Evolutionary conservation across 495 filamentous ascomycete species (phyloP), one percentile per base, ranked within the genome.

Genomic region (Lichina pygmaea): DNA sequence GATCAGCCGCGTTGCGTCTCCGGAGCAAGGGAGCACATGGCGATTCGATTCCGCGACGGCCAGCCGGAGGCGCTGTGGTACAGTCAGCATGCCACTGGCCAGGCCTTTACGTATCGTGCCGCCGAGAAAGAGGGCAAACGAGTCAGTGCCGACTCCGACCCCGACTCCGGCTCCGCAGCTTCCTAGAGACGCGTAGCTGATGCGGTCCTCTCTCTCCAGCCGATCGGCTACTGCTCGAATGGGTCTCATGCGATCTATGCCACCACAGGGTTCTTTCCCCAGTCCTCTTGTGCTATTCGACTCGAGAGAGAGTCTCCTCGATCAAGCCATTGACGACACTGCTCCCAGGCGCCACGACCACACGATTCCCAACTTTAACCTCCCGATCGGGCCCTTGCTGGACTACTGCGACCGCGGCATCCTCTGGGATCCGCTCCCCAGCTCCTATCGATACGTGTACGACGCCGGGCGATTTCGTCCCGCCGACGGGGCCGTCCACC

Each of bases 1-100:
- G 24, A 24, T 24, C 24, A 24, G 24, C 24, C 24, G 24, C 24
- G 24, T 24, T 24, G 24, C 24, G 24, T 24, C 24, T 24, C 24
- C 24, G 24, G 24, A 24, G 24, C 24, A 24, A 56, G 67, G 68
- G 73, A 77, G 52, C 73, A 78, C 53, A 75, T 68, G 49, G 75
- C 77, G 73, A 62, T 80, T 45, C 72, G 75, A 10, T 80, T 80
- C 54, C 40, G 60, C 11, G 62, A 76, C 43, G 73, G 71, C 30
- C 48, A 51, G 7, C 75, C 75, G 2, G 53, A 66, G 47, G 60
- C 66, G 11, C 56, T 80, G 32, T 80, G 73, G 72, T 77, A 65
- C 49, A 70, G 65, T 51, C 73, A 78, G 52, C 75, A 79, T 51
- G 53, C 63, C 43, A 64, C 65, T 48, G 74, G 73, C 24, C 60